Conservation (phyloP, 1,284 basidiomycete genomes). For the Marasmius sp. region DNA sequence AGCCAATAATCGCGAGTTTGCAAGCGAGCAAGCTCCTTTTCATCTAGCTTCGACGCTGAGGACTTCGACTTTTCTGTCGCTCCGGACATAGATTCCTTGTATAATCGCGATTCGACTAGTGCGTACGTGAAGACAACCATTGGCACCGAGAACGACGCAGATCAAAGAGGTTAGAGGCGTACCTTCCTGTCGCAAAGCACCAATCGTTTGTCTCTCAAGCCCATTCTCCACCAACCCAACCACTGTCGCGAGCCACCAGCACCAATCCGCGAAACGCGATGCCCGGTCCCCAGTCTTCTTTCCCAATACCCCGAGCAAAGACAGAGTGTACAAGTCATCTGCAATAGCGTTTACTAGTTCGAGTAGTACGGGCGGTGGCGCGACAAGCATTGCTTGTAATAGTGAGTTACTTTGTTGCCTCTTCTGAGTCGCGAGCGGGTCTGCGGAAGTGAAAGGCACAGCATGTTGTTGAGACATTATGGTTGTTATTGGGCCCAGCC, state of each 20-base stretch:
- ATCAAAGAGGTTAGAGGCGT: slow-evolving; percentile 12
- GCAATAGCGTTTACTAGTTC: slow-evolving; percentile 71
- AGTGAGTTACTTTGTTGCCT: slow-evolving; percentile 42
- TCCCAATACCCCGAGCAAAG: slow-evolving; percentile 66
- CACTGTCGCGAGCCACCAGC: slow-evolving; percentile 76
- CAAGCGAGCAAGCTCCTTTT: slow-evolving; percentile 67
- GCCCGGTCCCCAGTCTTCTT: slow-evolving; percentile 64
- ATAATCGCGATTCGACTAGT: slow-evolving; percentile 68
- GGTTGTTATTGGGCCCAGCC: slow-evolving; percentile 69
- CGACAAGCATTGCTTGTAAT: slow-evolving; percentile 69
- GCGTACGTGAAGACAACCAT: slow-evolving; percentile 12
- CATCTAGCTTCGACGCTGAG: slow-evolving; percentile 57
- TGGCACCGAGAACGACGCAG: slow-evolving; percentile 3
- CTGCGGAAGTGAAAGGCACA: slow-evolving; percentile 50
- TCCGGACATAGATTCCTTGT: slow-evolving; percentile 69
- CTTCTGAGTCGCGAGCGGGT: slow-evolving; percentile 31
- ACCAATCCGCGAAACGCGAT: slow-evolving; percentile 75
- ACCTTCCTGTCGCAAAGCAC: slow-evolving; percentile 62
- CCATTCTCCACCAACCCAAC: slow-evolving; percentile 79
- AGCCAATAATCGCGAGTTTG: slow-evolving; percentile 75
- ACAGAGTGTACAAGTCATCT: slow-evolving; percentile 74
- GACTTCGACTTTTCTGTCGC: slow-evolving; percentile 70
- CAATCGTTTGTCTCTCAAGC: slow-evolving; percentile 70
- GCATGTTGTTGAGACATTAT: slow-evolving; percentile 61
- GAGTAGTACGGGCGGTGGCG: slow-evolving; percentile 80